Evolutionary conservation across 306 rosid species (phyloP), one percentile per base, ranked within the genome.

Genomic region (Cucurbita moschata): DNA sequence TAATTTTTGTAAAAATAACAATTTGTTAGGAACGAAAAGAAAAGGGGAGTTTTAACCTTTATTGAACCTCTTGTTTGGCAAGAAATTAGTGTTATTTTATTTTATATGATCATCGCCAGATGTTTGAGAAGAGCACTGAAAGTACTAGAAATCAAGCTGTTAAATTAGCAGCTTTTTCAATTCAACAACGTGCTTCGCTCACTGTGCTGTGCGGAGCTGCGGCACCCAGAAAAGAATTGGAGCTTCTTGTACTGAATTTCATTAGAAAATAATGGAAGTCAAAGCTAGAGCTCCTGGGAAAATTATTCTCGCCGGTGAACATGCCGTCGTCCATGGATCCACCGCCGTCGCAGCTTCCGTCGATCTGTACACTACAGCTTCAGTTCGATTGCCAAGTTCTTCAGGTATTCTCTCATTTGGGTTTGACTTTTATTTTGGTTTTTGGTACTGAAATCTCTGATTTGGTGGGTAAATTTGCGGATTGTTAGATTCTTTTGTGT

Each of bases 311-410:
- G 68, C 96, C 39, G 99, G 97, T 5, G 99, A 94, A 76, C 99
- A 94, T 55, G 99, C 99, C 21, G 99, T 94, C 8, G 99, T 94
- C 64, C 96, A 94, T 79, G 97, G 95, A 83, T 89, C 97, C 66
- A 86, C 99, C 12, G 99, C 99, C 5, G 88, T 94, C 3, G 99
- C 99, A 14, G 83, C 99, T 57, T 87, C 97, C 76, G 86, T 94
- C 51, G 86, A 83, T 52, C 79, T 86, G 69, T 91, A 76, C 86
- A 94, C 99, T 63, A 80, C 84, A 23, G 96, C 82, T 26, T 82
- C 95, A 71, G 83, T 94, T 69, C 95, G 86, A 62, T 83, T 88
- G 76, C 85, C 95, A 64, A 81, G 83, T 81, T 85, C 90, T 77
- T 39, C 73, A 15, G 76, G 69, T 69, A 52, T 51, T 60, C 11